Base-by-base conservation (phyloP, 352 stramenopile genomes). In the Globisporangium canariense region DNA sequence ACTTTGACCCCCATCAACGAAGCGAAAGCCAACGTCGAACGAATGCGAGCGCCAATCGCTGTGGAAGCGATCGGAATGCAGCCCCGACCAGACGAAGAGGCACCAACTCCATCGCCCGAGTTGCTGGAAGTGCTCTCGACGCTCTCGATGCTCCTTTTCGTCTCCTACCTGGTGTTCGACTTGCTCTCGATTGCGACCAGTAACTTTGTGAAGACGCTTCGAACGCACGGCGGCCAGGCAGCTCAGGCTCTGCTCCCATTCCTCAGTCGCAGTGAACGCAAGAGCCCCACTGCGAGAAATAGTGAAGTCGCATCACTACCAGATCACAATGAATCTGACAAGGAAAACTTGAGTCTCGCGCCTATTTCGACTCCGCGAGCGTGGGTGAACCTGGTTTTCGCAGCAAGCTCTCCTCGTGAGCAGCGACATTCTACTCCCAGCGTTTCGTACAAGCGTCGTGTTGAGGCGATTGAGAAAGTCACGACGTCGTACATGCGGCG, bases 81-180 rank as follows among this genome's bases (percentile, higher is more conserved):
- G 7, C 14, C 1, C 18, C 46, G 65, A 36, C 22, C 59, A 1
- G 2, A 20, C n/a, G 46, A 66, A 13, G 40, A 28, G 2, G 14
- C 59, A n/a, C 40, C 59, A 36, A 30, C 5, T 76, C 14, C 28
- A n/a, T 9, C 61, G 8, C n/a, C 61, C 2, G 61, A 67, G 25
- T 11, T 60, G 41, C 41, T 67, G 52, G 32, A n/a, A 9, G 51
- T 73, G 32, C 49, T 65, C 4, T 62, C 51, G 51, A 64, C 65
- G 25, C 45, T 81, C 10, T 51, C 72, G 14, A 53, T 77, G 52
- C 36, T 69, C 13, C 51, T 79, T 13, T 69, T 66, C 22, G 65
- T 73, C 20, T 14, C 65, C 11, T 76, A 74, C 51, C 30, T 79
- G 28, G 38, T 51, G 22, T 40, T 79, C 30, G 68, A 76, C 32